Base-by-base conservation (phyloP, 1,284 basidiomycete species). In the Cerioporus squamosus region DNA sequence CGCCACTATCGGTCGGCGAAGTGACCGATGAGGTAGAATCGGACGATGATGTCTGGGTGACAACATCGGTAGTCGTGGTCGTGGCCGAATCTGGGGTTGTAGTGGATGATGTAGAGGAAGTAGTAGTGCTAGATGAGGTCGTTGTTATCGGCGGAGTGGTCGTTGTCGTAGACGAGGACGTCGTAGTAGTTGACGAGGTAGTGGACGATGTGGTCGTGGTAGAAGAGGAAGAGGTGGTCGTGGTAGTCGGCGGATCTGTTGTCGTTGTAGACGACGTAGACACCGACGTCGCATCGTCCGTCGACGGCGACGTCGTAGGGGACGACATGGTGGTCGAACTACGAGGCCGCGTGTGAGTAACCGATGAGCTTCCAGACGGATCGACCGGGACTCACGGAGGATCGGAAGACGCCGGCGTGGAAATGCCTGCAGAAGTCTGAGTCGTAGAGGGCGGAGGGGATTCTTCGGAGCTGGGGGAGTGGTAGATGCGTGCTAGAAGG, bases 181-280 rank as follows among this genome's bases (percentile, higher is more conserved):
- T 31, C 9, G 52, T 55, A 18, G 45, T 29, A 2, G 61, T 51
- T 29, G 50, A 36, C 7, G 60, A 39, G 33, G 64, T 63, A 8
- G 51, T 49, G 2, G 52, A 23, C n/a, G 51, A 53, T 0, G 59
- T 51, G 8, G 57, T 40, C 40, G 56, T 50, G 14, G 60, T 44
- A 20, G 53, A 42, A 6, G 60, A 22, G 9, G 57, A 29, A 44
- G 60, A 39, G 8, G 65, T 39, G 7, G 71, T 53, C 20, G 62
- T 47, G 1, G 68, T 36, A 55, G 7, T 66, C 42, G 33, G 64
- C 42, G 26, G 66, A 50, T 31, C 63, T 48, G 22, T 29, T 15
- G 57, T 56, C 20, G 62, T 46, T 14, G 58, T 44, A 2, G 64
- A 53, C 8, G 58, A 31, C n/a, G 57, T 47, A 22, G 58, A 43